Base-by-base conservation (phyloP, 129 eudicot species). In the Kitagawia praeruptora region DNA sequence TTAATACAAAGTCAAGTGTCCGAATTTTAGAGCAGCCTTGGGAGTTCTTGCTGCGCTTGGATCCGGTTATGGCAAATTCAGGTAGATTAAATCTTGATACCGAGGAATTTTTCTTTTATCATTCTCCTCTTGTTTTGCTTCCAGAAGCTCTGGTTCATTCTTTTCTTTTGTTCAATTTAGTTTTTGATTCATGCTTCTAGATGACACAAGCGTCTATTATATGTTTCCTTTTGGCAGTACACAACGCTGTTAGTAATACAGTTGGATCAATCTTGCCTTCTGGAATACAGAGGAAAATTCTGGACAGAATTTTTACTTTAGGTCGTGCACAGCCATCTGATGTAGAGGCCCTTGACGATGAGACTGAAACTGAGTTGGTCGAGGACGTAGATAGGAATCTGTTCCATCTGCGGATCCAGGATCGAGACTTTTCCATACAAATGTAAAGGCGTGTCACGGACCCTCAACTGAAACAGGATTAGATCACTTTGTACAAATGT, bases 41-140 rank as follows among this genome's bases (percentile, higher is more conserved):
- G 89, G 80, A 47, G 96, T 95, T 80, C 95, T 96, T 82, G 89
- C 97, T 86, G 97, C 96, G 67, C 96, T 95, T 75, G 97, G 94
- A 92, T 85, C 98, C 96, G 74, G 82, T 84, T 18, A 81, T 88
- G 75, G 96, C 97, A 66, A 92, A 90, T 81, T 86, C 97, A 75
- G 97, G 97, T 94, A 56, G 58, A 39, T 61, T 48, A 70, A 31
- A 79, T 42, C 42, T 83, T 28, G 23, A 14, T 2, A 56, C 79
- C 27, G 25, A 45, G 12, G 48, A 21, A 45, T 2, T 2, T 46
- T 18, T 67, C 15, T 45, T 23, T 48, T 70, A 46, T 69, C 14
- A 66, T 70, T 39, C 51, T 80, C 16, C 63, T 27, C 21, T 64
- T 64, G 34, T 13, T 13, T 67, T 70, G 34, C 15, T 27, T 78